Conservation (phyloP, 1,284 basidiomycete species). For the Trichosporon sp. region DNA sequence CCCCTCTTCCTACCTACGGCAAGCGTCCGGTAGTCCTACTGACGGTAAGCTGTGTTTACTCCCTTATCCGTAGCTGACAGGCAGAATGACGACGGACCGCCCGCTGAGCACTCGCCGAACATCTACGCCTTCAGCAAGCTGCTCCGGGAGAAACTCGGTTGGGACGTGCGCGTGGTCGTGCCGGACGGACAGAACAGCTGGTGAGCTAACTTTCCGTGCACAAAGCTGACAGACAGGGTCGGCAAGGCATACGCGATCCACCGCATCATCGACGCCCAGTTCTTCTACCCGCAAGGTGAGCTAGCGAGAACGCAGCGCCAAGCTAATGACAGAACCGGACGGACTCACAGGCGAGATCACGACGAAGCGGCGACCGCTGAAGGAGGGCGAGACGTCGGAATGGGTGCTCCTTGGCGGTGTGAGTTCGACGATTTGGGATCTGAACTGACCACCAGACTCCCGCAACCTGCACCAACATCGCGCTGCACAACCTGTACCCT, state of each 20-base stretch:
- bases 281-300: conserved; percentile 75
- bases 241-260: conserved; percentile 84
- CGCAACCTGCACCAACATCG: conserved; percentile 86
- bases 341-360: conserved; percentile 72
- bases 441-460: conserved; percentile 66
- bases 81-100: conserved; percentile 78
- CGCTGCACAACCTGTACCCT: conserved; percentile 80
- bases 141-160: conserved; percentile 69
- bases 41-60: conserved; percentile 37
- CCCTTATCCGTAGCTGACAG: conserved; percentile 15
- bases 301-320: conserved; percentile 33
- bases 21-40: conserved; percentile 49
- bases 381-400: conserved; percentile 75
- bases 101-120: conserved; percentile 72
- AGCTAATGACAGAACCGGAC: conserved; percentile 58
- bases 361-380: conserved; percentile 65
- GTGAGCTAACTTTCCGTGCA: conserved; percentile 48
- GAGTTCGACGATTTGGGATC: conserved; percentile 42
- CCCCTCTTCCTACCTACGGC: conserved; percentile 40
- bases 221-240: conserved; percentile 45
- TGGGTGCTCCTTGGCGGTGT: conserved; percentile 88
- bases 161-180: conserved; percentile 85
- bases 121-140: conserved; percentile 75
- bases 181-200: conserved; percentile 87
- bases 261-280: conserved; percentile 71